A percentile compares a stretch with the other conserved stretches of the same genome.
phyloP scores from a whole-genome alignment of 805 yeast genomes.

The Grigorovia jiainica region DNA sequence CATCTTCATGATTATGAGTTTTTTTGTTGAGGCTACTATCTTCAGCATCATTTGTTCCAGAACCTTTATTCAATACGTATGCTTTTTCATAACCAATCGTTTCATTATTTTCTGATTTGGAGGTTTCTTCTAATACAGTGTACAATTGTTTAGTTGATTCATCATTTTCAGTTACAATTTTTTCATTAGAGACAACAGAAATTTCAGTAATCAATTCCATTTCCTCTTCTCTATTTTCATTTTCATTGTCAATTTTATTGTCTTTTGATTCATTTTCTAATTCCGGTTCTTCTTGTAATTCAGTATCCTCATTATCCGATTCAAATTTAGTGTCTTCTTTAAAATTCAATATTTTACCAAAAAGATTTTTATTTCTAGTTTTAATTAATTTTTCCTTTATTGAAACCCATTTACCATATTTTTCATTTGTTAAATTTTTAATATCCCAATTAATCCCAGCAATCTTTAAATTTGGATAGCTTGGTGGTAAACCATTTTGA shows the following conservation, averaged over 20 bases:
- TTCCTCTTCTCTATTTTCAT: not conserved
- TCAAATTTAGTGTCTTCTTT: slow-evolving; percentile 14
- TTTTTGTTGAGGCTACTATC: not conserved
- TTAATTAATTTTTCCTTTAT: slow-evolving; percentile 3
- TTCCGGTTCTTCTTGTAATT: too few species aligned
- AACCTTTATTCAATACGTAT: not conserved
- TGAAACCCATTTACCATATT: slow-evolving; percentile 20
- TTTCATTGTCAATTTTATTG: too few species aligned
- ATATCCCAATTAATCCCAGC: slow-evolving; percentile 42
- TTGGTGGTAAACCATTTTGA: slow-evolving; percentile 72
- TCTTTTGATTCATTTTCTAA: slow-evolving; percentile 11
- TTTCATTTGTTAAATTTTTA: slow-evolving; percentile 29
- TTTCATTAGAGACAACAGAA: not conserved
- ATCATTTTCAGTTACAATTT: slow-evolving; percentile 1
- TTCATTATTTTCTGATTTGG: slow-evolving; percentile 1
- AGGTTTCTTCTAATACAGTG: slow-evolving; percentile 14
- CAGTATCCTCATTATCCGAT: not conserved
- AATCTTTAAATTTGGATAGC: slow-evolving; percentile 56
- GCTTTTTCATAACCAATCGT: not conserved
- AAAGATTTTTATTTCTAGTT: slow-evolving; percentile 10
- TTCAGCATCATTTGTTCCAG: not conserved
- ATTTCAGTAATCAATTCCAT: not conserved
- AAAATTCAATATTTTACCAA: slow-evolving; percentile 27
- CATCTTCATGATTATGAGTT: not conserved
- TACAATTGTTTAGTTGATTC: slow-evolving; percentile 11